Evolutionary conservation across 352 stramenopile genomes (phyloP), one percentile per base, ranked within the genome.

Genomic region (Blastocystis sp.): DNA sequence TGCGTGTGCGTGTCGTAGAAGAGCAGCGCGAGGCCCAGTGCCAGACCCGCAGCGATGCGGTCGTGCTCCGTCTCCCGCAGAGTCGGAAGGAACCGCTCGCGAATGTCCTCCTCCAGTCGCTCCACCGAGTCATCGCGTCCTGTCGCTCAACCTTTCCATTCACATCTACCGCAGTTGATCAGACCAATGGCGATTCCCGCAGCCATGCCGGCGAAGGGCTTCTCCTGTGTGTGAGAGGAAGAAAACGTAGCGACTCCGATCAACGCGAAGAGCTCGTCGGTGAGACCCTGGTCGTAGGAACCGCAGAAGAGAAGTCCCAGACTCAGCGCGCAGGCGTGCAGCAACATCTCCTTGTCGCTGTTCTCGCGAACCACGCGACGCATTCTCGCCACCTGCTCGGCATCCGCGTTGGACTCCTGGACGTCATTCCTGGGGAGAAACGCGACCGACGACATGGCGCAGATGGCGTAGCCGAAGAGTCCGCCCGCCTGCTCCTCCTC

Each of bases 401-500:
- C 14, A 21, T 38, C 36, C 38, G 38, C 40, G 0, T 29, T 21
- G 7, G 7, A 9, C 54, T 53, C 16, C 24, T 75, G n/a, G 88
- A 96, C 97, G 40, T 95, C 95, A 88, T 98, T n/a, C n/a, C n/a
- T n/a, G n/a, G n/a, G 95, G 87, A 99, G 98, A 29, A 99, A 89
- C 36, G 96, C 96, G 85, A 99, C 93, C 0, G 96, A 95, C 7
- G n/a, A n/a, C 64, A 76, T 76, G 11, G 27, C 14, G 1, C 40
- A 18, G 21, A 76, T 57, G 21, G 64, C 16, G 36, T 38, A 76
- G 21, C 64, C 87, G 88, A 98, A 99, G 4, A 99, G 89, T 44
- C 94, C 94, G 48, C 96, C 96, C 76, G 95, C 95, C 86, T 98
- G 95, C 56, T 94, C 97, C 90, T 98, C 98, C 36, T 95, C 94